phyloP scores from a whole-genome alignment of 371 early-diverging fungal species.

The Mortierella sp. region DNA sequence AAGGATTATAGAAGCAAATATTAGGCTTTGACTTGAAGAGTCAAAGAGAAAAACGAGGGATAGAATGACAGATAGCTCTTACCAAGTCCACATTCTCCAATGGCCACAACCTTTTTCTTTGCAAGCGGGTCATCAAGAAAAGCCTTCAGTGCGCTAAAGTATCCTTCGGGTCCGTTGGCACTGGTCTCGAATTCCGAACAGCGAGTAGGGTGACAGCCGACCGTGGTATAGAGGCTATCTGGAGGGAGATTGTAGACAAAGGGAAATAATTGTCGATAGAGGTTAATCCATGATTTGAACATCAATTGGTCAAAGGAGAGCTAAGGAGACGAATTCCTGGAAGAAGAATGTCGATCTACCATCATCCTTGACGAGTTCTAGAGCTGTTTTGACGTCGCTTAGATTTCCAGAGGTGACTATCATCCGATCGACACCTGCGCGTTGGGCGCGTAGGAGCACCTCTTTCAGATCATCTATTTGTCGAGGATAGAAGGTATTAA shows the following conservation, averaged over 20 bases:
- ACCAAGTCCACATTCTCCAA: slow-evolving; percentile 93
- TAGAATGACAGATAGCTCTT: slow-evolving; percentile 9
- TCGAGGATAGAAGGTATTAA: no score
- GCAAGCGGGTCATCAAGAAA: slow-evolving; percentile 54
- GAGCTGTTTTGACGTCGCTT: slow-evolving; percentile 25
- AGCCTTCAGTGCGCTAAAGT: slow-evolving; percentile 62
- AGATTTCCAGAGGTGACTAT: slow-evolving; percentile 86
- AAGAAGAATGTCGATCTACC: slow-evolving; percentile 9
- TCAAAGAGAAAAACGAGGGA: neutral
- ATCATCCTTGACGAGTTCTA: slow-evolving; percentile 21
- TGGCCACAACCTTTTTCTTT: slow-evolving; percentile 75
- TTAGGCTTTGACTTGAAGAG: neutral
- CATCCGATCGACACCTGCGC: slow-evolving; percentile 75
- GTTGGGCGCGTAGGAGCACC: slow-evolving; percentile 73
- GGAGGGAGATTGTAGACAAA: neutral
- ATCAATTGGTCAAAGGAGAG: no score
- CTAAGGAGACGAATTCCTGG: no score
- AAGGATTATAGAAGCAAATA: neutral
- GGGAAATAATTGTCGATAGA: no score
- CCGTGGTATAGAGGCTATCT: slow-evolving; percentile 75
- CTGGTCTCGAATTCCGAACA: slow-evolving; percentile 75
- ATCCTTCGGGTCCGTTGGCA: slow-evolving; percentile 67
- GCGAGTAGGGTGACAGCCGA: slow-evolving; percentile 92
- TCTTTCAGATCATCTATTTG: slow-evolving; percentile 72
- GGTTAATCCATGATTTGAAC: no score